Conservation (phyloP, 78 protist genomes). For the Planoprotostelium fungivorum region DNA sequence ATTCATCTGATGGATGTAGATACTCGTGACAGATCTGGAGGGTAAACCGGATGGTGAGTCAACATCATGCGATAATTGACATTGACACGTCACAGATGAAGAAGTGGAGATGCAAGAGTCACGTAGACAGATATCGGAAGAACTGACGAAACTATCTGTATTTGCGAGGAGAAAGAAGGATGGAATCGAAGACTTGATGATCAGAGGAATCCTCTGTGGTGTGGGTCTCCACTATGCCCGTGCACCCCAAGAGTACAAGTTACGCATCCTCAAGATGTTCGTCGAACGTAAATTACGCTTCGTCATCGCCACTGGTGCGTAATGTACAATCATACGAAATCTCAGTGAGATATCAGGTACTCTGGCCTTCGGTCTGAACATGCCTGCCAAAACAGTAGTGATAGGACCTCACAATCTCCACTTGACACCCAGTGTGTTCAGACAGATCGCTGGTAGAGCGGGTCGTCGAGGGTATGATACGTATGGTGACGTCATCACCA, state of each 20-base stretch:
- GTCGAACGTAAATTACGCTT: background rate
- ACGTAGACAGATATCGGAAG: background rate
- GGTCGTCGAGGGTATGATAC: constrained; percentile 10
- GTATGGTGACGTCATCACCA: constrained; percentile 9
- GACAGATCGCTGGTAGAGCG: constrained; percentile 8
- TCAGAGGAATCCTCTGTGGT: background rate
- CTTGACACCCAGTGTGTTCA: background rate
- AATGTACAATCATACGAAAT: background rate
- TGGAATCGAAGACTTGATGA: background rate
- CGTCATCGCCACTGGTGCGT: background rate
- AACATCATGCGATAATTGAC: too few species aligned
- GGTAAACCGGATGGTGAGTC: too few species aligned
- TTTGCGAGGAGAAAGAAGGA: background rate
- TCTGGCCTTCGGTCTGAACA: constrained; percentile 13
- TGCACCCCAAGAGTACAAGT: background rate
- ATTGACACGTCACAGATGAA: too few species aligned
- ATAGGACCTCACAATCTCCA: background rate
- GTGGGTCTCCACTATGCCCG: background rate
- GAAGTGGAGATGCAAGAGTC: too few species aligned
- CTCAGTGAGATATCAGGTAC: background rate
- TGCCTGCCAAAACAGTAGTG: constrained; percentile 11
- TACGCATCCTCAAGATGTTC: background rate
- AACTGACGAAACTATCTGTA: background rate
- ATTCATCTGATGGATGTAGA: too few species aligned
- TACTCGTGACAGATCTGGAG: too few species aligned